These are phyloP conservation scores for Bryopsis sp. DNA, from an alignment of 139 green algal species.

Conservation along the genomic window DNA sequence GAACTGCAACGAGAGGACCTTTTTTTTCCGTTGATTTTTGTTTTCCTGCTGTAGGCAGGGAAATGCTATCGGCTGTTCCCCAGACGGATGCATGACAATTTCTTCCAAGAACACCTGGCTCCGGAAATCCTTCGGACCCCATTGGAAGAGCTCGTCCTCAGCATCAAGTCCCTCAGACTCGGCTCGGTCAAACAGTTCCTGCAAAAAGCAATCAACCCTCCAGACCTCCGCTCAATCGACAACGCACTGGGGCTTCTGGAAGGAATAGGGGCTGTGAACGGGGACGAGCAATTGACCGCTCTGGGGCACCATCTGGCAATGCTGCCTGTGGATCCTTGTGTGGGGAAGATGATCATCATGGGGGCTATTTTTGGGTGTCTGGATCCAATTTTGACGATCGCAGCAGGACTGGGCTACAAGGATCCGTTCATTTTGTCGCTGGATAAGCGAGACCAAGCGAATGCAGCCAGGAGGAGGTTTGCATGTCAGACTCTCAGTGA, in stretches of 20 bases:
- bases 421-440: background rate
- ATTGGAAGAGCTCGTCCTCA: constrained; percentile 87
- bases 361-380: constrained; percentile 62
- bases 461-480: background rate
- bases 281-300: constrained; percentile 50
- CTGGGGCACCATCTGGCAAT: constrained; percentile 68
- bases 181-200: constrained; percentile 54
- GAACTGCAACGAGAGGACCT: no score
- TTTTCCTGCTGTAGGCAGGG: no score
- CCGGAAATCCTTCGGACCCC: constrained; percentile 84
- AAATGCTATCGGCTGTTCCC: constrained; percentile 10
- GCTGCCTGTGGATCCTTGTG: constrained; percentile 57
- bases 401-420: constrained; percentile 19
- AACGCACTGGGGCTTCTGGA: constrained; percentile 40
- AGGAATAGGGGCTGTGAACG: constrained; percentile 49
- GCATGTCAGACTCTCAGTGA: background rate
- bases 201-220: constrained; percentile 49
- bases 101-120: constrained; percentile 21
- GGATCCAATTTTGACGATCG: constrained; percentile 68
- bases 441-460: background rate
- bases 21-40: no score
- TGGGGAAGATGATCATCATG: constrained; percentile 83
- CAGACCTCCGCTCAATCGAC: constrained; percentile 31
- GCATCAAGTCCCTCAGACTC: constrained; percentile 25
- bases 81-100: background rate